Base-by-base conservation (phyloP, 1,284 basidiomycete genomes). In the Sanguinoderma infundibulare region DNA sequence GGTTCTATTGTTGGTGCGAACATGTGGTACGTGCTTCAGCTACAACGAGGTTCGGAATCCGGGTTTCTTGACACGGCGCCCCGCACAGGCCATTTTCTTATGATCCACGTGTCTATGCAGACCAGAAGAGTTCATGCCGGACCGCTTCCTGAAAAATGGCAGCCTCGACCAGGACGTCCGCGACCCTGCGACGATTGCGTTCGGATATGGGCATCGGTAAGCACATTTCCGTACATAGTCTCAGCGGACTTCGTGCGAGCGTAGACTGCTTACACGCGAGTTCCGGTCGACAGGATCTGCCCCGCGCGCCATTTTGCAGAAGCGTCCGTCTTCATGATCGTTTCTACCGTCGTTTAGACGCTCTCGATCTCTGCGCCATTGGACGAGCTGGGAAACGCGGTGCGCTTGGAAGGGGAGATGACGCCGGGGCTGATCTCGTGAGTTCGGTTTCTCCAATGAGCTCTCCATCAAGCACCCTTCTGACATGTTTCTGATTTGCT, bases 121-220 rank as follows among this genome's bases (percentile, higher is more conserved):
- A 69, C n/a, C 71, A 5, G 53, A 58, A 49, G 40, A 26, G 20
- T 74, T 73, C 64, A 57, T 46, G 12, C 72, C 72, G 2, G 65
- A 64, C 12, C 58, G 61, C 1, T 69, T 67, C 59, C 53, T 67
- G 20, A 50, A 47, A 2, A 38, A 44, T 24, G 56, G 50, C 9
- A 3, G 9, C 28, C 24, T 59, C 12, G 22, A 55, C n/a, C 39
- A 30, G 6, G 32, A 40, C 12, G 22, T 36, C 10, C 44, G 15
- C 3, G 52, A 54, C 5, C 36, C 44, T 10, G 34, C 35, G 12
- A 35, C 26, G 36, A 30, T 54, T 32, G 26, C 44, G 5, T 59
- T 53, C n/a, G 52, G 52, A 14, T 54, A 49, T 49, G 51, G 52
- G 8, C 22, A 35, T 14, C 26, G 35, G 52, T 59, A 44, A 26